Base-by-base conservation (phyloP, 352 stramenopile genomes). In the Pythium utonaiense region DNA sequence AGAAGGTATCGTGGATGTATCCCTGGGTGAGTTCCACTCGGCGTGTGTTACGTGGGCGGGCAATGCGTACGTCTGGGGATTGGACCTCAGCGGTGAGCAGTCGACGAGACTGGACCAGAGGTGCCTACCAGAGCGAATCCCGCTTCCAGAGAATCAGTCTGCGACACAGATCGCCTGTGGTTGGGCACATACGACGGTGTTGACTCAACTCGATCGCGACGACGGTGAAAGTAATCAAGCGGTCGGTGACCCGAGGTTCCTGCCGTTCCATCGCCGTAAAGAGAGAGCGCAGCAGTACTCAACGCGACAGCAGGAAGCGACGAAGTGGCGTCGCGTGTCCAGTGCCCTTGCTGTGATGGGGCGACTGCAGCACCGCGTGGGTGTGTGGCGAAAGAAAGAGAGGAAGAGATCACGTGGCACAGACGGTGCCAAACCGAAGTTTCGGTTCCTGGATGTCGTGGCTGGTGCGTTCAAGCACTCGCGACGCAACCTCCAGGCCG, bases 1-100 rank as follows among this genome's bases (percentile, higher is more conserved):
- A 0, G 77, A 86, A 21, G 81, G 78, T 2, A 69, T 89, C 21
- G 67, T 69, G 9, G 79, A 91, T 47, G 68, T 91, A 5, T 57
- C 77, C 21, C 60, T 93, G 3, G 83, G 83, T 8, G 81, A 91
- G 47, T 93, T 90, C 36, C 83, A 93, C 58, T 86, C 79, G 4
- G 78, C 77, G 1, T 88, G 79, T 28, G 55, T 88, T 47, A 86
- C 76, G 1, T 63, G 54, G 50, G 57, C 27, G 31, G 81, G 81
- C 0, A 66, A 70, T 22, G 77, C 73, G 0, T 89, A 75, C 45
- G 65, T 73, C 3, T 93, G 83, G 83, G 80, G 83, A 1, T 62
- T 91, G 8, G 82, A 91, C 42, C 58, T 91, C 24, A 74, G 61
- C 10, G 60, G 66, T 7, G 80, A 80, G 44, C 76, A 58, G 50